A percentile compares a stretch with the other conserved stretches of the same genome.
phyloP scores from a whole-genome alignment of 768 basidiomycete genomes.

The Gautieria morchelliformis region DNA sequence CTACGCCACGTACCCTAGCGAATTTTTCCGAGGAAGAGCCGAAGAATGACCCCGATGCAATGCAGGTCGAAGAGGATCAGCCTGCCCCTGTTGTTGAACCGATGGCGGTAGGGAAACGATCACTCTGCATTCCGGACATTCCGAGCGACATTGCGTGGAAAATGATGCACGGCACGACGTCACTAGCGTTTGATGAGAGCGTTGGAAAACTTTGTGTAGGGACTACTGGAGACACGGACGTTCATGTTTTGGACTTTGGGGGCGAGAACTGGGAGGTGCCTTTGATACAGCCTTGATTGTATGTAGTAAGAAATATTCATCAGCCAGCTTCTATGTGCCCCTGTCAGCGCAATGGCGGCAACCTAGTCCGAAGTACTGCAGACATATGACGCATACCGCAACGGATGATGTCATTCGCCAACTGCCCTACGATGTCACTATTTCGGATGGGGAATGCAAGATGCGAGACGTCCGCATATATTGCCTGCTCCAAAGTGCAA shows the following conservation, averaged over 20 bases:
- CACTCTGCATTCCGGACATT: background rate
- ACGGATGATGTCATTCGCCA: too few relatives aligned
- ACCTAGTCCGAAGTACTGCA: too few relatives aligned
- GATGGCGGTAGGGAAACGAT: background rate
- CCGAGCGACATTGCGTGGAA: background rate
- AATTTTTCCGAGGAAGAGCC: background rate
- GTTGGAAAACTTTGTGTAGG: slow-evolving; percentile 1
- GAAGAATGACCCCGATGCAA: background rate
- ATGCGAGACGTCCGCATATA: too few relatives aligned
- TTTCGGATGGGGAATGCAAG: too few relatives aligned
- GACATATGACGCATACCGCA: too few relatives aligned
- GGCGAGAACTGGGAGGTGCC: background rate
- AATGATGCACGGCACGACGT: slow-evolving; percentile 6
- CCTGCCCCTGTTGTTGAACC: background rate
- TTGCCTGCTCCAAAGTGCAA: too few relatives aligned
- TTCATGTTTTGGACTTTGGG: slow-evolving; percentile 7
- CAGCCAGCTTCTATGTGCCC: too few relatives aligned
- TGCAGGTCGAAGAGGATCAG: background rate
- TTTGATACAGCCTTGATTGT: background rate
- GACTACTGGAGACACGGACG: background rate
- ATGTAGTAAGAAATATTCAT: too few relatives aligned
- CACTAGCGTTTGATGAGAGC: slow-evolving; percentile 3
- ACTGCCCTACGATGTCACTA: too few relatives aligned
- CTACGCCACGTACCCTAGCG: background rate
- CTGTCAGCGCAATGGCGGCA: too few relatives aligned